Base-by-base conservation (phyloP, 768 basidiomycete genomes). In the Agrocybe pediades region DNA sequence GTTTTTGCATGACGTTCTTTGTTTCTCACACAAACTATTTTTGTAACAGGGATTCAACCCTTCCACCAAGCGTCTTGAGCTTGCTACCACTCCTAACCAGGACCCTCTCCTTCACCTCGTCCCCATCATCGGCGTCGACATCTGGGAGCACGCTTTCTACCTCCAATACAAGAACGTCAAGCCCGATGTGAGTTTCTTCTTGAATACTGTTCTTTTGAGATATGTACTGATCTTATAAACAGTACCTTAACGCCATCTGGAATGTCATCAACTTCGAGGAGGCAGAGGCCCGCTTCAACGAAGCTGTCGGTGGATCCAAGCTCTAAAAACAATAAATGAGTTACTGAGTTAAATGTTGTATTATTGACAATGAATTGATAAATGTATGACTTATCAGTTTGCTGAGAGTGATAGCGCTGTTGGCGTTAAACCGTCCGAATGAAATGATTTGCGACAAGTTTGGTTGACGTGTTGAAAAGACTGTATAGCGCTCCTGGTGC, bases 201-300 rank as follows among this genome's bases (percentile, higher is more conserved):
- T 41, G 44, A 23, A 3, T 29, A 61, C 78, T 86, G 55, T 76
- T 2, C 25, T 29, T 36, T 45, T 26, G 29, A 29, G 16, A 16
- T 41, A 21, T 44, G 56, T 17, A 47, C 52, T 85, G 72, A 81
- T 85, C 74, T 86, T 80, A 20, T 51, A 24, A n/a, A n/a, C 60
- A 95, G 94, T 98, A 98, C 77, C 86, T 98, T 69, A 85, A 83
- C 47, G 94, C 94, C 9, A 94, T 98, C 67, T 98, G 96, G 95
- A 87, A 86, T 61, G 94, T 98, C 58, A 84, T 98, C 80, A 95
- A 97, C 80, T 98, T 94, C 64, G 80, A 90, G 39, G 90, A 93
- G 72, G 90, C 87, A 49, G 87, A 90, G 74, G 76, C 70, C 66
- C 83, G 90, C 60, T 84, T 74, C 67, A 59, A 61, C 9, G 83